Conservation (phyloP, 1,139 yeast genomes). For the Candida smagusa region DNA sequence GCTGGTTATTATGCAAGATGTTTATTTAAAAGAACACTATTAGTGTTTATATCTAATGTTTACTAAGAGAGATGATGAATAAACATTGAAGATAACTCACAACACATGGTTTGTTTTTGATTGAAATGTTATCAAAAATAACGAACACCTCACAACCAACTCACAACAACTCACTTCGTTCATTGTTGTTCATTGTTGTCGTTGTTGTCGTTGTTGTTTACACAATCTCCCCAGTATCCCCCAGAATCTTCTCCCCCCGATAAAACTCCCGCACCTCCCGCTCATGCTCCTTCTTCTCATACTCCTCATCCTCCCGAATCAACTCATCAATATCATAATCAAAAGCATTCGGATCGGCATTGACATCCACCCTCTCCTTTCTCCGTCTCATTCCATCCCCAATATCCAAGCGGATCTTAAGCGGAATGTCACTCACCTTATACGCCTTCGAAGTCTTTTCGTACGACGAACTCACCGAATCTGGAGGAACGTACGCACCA, state of each 20-base stretch:
- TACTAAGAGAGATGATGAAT: too few relatives aligned
- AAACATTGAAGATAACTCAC: too few relatives aligned
- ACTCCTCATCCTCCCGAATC: conserved; percentile 20
- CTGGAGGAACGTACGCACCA: conserved; percentile 42
- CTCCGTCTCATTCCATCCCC: conserved; percentile 11
- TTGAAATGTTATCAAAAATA: too few relatives aligned
- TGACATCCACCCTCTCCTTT: conserved; percentile 15
- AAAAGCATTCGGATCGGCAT: conserved; percentile 31
- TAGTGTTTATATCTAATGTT: too few relatives aligned
- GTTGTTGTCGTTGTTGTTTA: conserved; percentile 6
- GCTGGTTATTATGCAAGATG: too few relatives aligned
- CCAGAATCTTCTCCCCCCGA: conserved; percentile 25
- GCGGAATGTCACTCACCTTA: conserved; percentile 34
- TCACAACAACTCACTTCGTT: background rate
- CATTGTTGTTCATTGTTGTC: background rate
- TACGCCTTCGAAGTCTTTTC: background rate
- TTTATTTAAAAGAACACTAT: too few relatives aligned
- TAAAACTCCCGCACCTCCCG: conserved; percentile 19
- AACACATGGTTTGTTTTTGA: too few relatives aligned
- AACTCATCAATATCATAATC: conserved; percentile 58
- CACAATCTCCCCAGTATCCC: conserved; percentile 31
- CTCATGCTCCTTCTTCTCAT: conserved; percentile 17
- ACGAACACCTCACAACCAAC: too few relatives aligned
- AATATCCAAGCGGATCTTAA: conserved; percentile 23
- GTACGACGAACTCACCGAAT: conserved; percentile 10